Evolutionary conservation across 495 filamentous ascomycete species (phyloP).

Genomic region (Aspergillus funiculosus): DNA sequence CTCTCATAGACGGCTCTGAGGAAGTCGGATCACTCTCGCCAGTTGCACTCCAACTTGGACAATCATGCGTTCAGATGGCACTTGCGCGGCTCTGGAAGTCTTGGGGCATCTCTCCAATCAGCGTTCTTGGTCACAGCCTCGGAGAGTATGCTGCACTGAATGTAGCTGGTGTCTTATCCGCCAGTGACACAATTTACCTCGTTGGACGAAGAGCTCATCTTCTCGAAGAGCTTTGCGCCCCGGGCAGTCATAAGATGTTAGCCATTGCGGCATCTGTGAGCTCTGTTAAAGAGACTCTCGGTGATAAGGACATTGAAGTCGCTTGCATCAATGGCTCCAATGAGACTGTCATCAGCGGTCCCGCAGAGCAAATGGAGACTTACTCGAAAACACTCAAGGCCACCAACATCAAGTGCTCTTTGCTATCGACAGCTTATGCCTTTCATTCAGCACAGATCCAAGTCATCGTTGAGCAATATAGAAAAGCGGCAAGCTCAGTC

Average conservation of each 20-base stretch:
- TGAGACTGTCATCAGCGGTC: conserved; percentile 48
- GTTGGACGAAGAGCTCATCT: conserved; percentile 72
- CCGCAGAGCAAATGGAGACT: conserved; percentile 42
- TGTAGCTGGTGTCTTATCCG: conserved; percentile 72
- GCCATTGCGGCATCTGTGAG: conserved; percentile 38
- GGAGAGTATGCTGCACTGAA: conserved; percentile 87
- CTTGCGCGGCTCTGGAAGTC: conserved; percentile 74
- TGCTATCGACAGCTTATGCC: conserved; percentile 68
- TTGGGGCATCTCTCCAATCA: conserved; percentile 66
- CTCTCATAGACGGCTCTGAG: conserved; percentile 49
- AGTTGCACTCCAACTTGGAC: conserved; percentile 70
- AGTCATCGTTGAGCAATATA: conserved; percentile 64
- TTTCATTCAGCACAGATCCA: conserved; percentile 82
- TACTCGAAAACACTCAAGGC: conserved; percentile 51
- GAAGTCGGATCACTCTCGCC: conserved; percentile 54
- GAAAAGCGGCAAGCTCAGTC: conserved; percentile 51
- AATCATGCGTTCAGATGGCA: conserved; percentile 72
- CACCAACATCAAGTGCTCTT: conserved; percentile 58
- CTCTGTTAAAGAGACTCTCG: conserved; percentile 28
- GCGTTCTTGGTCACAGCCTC: conserved; percentile 76
- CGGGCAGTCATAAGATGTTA: conserved; percentile 62
- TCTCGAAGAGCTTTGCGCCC: conserved; percentile 64
- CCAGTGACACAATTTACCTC: conserved; percentile 73
- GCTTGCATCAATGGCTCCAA: conserved; percentile 49
- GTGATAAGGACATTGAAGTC: conserved; percentile 34